These are phyloP conservation scores for Leptomonas pyrrhocoris DNA, from an alignment of 208 protist species.

Conservation along the genomic window DNA sequence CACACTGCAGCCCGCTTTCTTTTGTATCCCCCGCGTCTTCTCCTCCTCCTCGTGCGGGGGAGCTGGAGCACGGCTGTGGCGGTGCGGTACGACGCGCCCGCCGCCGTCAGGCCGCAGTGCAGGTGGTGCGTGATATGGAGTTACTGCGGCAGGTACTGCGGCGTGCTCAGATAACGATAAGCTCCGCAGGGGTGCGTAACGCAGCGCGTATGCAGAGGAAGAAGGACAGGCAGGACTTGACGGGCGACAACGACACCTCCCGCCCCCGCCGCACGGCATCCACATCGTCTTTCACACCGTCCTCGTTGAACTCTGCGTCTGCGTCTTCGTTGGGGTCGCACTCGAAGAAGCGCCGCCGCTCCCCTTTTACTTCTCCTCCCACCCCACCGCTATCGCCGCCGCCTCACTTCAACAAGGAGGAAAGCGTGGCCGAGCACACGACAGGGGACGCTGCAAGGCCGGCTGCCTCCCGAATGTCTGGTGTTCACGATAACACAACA, in stretches of 20 bases:
- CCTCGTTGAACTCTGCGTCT: background rate
- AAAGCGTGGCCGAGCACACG: background rate
- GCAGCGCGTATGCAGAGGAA: background rate
- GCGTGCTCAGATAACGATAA: slow-evolving; percentile 13
- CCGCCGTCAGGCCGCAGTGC: slow-evolving; percentile 17
- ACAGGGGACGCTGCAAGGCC: background rate
- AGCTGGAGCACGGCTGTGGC: slow-evolving; percentile 12
- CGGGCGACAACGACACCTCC: background rate
- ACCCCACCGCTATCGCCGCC: background rate
- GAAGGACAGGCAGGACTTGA: background rate
- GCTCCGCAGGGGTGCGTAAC: background rate
- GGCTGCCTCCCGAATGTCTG: too few relatives aligned
- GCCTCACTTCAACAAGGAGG: background rate
- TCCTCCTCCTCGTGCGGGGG: background rate
- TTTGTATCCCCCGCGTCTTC: too few relatives aligned
- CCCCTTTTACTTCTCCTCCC: background rate
- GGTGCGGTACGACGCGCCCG: slow-evolving; percentile 13
- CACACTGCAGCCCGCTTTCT: too few relatives aligned
- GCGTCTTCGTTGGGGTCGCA: background rate
- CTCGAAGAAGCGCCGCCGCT: slow-evolving; percentile 13
- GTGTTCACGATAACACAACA: too few relatives aligned
- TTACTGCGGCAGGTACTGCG: slow-evolving; percentile 17
- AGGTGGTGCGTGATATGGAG: slow-evolving; percentile 20
- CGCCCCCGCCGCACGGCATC: background rate
- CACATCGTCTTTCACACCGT: background rate